A percentile compares a stretch with the other conserved stretches of the same genome.
Conservation (phyloP, 805 yeast genomes). For the Wickerhamomyces mucosus region DNA sequence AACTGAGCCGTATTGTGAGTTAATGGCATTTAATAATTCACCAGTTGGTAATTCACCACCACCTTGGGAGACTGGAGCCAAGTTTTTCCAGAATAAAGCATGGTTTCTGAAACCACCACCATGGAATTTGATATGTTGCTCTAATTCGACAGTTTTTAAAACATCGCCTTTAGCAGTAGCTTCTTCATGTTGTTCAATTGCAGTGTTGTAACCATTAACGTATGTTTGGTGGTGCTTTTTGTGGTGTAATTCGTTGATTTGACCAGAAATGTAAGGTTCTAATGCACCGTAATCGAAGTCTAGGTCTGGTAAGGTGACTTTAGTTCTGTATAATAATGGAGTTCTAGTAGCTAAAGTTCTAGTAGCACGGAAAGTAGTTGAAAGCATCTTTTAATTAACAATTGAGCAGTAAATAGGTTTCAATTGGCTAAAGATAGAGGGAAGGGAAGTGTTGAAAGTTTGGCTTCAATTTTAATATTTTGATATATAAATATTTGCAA, state of each 20-base stretch:
- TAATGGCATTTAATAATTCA: constrained; percentile 48
- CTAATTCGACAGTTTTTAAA: constrained; percentile 51
- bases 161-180: constrained; percentile 53
- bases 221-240: constrained; percentile 89
- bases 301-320: constrained; percentile 70
- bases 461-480: no score
- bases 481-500: no score
- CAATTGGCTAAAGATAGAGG: not conserved
- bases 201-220: constrained; percentile 75
- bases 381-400: constrained; percentile 15
- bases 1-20: constrained; percentile 58
- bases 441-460: no score
- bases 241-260: constrained; percentile 82
- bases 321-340: constrained; percentile 34
- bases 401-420: constrained; percentile 8
- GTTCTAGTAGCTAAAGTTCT: constrained; percentile 11
- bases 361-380: constrained; percentile 18
- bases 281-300: constrained; percentile 78
- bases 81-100: constrained; percentile 77
- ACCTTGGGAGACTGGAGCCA: constrained; percentile 64
- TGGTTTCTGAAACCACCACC: constrained; percentile 91
- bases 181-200: constrained; percentile 61
- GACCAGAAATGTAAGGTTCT: constrained; percentile 80
- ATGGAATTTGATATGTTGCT: constrained; percentile 77
- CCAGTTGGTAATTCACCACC: constrained; percentile 66